phyloP scores from a whole-genome alignment of 1,284 basidiomycete species.

The Dichomitus squalens region DNA sequence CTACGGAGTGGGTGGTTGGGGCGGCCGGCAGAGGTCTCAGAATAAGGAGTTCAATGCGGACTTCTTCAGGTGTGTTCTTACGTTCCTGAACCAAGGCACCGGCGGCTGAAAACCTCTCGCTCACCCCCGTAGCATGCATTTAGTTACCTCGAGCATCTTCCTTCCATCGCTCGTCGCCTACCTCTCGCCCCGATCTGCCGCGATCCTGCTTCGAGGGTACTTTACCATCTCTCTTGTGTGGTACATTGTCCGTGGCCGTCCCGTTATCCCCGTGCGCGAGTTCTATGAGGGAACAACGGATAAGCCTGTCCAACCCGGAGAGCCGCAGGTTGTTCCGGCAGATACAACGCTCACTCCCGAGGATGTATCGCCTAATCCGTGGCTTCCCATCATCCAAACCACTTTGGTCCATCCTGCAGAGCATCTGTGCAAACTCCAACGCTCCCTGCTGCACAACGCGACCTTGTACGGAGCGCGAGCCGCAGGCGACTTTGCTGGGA shows the following conservation, averaged over 20 bases:
- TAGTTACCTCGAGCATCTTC: conserved; percentile 50
- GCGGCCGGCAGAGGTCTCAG: conserved; percentile 13
- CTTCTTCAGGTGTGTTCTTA: conserved; percentile 34
- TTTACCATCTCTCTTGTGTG: conserved; percentile 37
- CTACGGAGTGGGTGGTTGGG: conserved; percentile 43
- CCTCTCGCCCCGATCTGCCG: conserved; percentile 30
- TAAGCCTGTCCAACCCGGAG: conserved; percentile 19
- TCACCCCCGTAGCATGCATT: conserved; percentile 46
- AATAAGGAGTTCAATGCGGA: conserved; percentile 39
- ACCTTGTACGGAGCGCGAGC: conserved; percentile 46
- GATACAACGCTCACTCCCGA: conserved; percentile 35
- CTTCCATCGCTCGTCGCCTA: conserved; percentile 36
- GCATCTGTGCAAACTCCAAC: conserved; percentile 60
- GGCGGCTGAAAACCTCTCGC: too few relatives aligned
- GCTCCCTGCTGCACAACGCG: conserved; percentile 55
- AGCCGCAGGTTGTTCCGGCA: conserved; percentile 34
- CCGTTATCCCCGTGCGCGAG: conserved; percentile 35
- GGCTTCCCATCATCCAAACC: conserved; percentile 55
- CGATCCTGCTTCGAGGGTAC: conserved; percentile 40
- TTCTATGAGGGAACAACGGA: conserved; percentile 37
- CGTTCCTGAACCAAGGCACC: neutral
- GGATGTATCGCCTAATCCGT: conserved; percentile 44
- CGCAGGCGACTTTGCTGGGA: conserved; percentile 34
- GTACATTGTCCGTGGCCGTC: conserved; percentile 42
- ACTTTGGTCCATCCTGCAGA: conserved; percentile 57